These are phyloP conservation scores for Aspergillus candidus DNA, from an alignment of 2,329 filamentous ascomycete genomes.

Conservation along the genomic window DNA sequence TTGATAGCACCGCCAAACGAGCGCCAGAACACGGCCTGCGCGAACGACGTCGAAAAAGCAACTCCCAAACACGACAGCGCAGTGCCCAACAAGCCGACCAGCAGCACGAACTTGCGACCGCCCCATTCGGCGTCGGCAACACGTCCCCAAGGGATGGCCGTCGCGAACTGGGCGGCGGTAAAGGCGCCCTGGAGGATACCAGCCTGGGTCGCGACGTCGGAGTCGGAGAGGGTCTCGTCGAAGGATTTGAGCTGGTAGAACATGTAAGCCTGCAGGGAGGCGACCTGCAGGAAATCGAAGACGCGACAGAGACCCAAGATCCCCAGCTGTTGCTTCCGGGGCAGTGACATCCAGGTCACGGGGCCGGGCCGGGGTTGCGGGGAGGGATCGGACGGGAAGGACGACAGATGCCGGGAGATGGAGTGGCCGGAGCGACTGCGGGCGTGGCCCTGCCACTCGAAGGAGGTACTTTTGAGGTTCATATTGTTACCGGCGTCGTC, in stretches of 20 bases:
- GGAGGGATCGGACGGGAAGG: neutral
- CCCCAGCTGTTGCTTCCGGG: slow-evolving; percentile 32
- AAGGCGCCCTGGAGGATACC: slow-evolving; percentile 72
- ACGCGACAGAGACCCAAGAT: slow-evolving; percentile 35
- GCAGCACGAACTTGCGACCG: slow-evolving; percentile 70
- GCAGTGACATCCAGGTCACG: slow-evolving; percentile 38
- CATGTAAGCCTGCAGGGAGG: slow-evolving; percentile 58
- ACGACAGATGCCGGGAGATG: no score
- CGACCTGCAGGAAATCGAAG: slow-evolving; percentile 37
- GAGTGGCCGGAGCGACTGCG: slow-evolving; percentile 21
- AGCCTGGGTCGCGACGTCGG: slow-evolving; percentile 65
- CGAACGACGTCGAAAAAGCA: slow-evolving; percentile 61
- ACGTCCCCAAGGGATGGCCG: slow-evolving; percentile 74
- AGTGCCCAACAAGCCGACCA: slow-evolving; percentile 68
- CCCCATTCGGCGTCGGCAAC: slow-evolving; percentile 56
- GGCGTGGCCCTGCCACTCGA: slow-evolving; percentile 23
- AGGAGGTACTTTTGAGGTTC: slow-evolving; percentile 27
- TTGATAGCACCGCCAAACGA: slow-evolving; percentile 62
- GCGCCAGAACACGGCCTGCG: slow-evolving; percentile 59
- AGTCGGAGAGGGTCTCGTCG: slow-evolving; percentile 48
- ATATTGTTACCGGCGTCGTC: slow-evolving; percentile 11
- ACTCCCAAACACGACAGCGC: slow-evolving; percentile 60
- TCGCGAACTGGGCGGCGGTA: slow-evolving; percentile 72
- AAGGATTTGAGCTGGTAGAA: slow-evolving; percentile 81
- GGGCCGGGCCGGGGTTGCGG: slow-evolving; percentile 16